Evolutionary conservation across 2,329 filamentous ascomycete genomes (phyloP), one percentile per base, ranked within the genome.

Genomic region (Nannizziopsis arthrosporioides): DNA sequence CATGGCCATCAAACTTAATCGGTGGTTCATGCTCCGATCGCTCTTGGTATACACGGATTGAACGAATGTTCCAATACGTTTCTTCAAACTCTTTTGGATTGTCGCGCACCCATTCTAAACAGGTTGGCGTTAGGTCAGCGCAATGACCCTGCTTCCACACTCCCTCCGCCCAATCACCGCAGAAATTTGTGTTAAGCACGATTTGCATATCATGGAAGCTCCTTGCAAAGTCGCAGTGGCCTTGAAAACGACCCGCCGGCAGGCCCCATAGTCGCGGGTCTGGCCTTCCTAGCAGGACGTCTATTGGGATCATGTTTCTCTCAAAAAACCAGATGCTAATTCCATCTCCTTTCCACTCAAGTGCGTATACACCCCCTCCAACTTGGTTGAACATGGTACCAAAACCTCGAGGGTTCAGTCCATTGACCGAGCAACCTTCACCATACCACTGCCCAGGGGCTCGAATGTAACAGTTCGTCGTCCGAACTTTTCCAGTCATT

Each of bases 241-340:
- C 63, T 49, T 63, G 50, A 44, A 74, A 69, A 49, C 69, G 59
- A 1, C 68, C 70, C 51, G 67, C 68, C 0, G 73, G 71, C 8
- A 58, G 66, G 2, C 68, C 68, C 63, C 74, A 78, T 0, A 57
- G 57, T 35, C 56, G 59, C 7, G 71, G 68, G 53, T 73, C 64
- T 0, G 74, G 74, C 0, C 51, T 56, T 12, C 67, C 67, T 14
- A 53, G 57, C 15, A 61, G 55, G 37, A 77, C 68, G 15, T 74
- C 72, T 1, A 46, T 45, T 0, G 74, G 74, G 27, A 75, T 69
- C 17, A 55, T 50, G 11, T 52, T 52, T n/a, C 71, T 65, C 1
- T 65, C 54, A 54, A 76, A 77, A 56, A 69, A 72, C 73, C 73
- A 77, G 51, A 75, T 70, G 47, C 69, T 67, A 55, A 77, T 70